Base-by-base conservation (phyloP, 495 filamentous ascomycete genomes). In the Neurospora intermedia region DNA sequence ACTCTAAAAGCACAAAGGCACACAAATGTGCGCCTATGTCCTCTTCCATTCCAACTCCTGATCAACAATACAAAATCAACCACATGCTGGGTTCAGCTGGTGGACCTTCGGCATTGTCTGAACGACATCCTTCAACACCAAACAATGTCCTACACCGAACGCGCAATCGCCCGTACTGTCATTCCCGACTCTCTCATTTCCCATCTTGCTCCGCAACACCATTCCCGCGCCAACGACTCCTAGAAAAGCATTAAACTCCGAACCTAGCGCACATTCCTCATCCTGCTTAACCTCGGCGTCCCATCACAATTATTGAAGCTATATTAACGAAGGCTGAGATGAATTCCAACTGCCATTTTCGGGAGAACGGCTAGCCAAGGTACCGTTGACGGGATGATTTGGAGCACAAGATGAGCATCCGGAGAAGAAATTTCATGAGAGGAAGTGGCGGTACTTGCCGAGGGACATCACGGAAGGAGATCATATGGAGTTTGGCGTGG, bases 301-400 rank as follows among this genome's bases (percentile, higher is more conserved):
- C 90, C 94, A 0, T 91, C 93, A 73, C 91, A 91, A 80, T 96
- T 97, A 69, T 97, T 97, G 76, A 31, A 88, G 89, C 20, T 83
- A 94, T 48, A 89, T 97, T 66, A 93, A 97, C 78, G 89, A 92
- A 73, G 94, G 92, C 6, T 93, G 91, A 85, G 93, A 96, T 75
- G 95, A 98, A 98, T 77, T 88, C 69, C 94, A 98, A 81, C 85
- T 98, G 20, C 95, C 95, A 0, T 84, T 97, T 70, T 85, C 91
- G 0, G 85, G 89, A 62, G 88, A 88, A 77, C 87, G 87, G 39
- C 85, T 97, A 4, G 83, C 85, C 45, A n/a, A n/a, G n/a, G n/a
- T n/a, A n/a, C n/a, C n/a, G n/a, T n/a, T n/a, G n/a, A n/a, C n/a
- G n/a, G n/a, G n/a, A n/a, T n/a, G n/a, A n/a, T n/a, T n/a, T n/a